Percentiles rank a stretch among this genome's conserved stretches.
Conservation (phyloP, 768 basidiomycete genomes). For the Russula compacta region DNA sequence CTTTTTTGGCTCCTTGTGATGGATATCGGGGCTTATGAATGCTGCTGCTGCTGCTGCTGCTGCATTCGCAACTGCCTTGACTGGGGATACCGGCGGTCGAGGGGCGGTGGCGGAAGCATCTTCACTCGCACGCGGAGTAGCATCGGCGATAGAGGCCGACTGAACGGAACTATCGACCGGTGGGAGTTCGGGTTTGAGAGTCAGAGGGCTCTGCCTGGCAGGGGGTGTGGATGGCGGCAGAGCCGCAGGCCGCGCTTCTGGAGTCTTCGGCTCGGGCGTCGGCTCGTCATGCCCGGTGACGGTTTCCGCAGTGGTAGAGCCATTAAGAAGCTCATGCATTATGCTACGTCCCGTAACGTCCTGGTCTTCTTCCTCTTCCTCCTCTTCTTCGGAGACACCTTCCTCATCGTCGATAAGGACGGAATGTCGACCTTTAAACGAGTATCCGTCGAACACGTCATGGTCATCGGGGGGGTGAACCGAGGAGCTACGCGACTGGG, state of each 20-base stretch:
- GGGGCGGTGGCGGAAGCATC: not conserved
- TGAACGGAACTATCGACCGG: conserved; percentile 5
- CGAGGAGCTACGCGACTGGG: conserved; percentile 71
- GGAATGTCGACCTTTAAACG: conserved; percentile 81
- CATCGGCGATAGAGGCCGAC: conserved; percentile 10
- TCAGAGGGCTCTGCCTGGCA: conserved; percentile 6
- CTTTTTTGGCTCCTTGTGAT: conserved; percentile 17
- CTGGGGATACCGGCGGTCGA: not conserved
- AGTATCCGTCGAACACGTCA: conserved; percentile 90
- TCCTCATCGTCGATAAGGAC: conserved; percentile 65
- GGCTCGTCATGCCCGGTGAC: conserved; percentile 30
- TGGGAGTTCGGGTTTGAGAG: conserved; percentile 1
- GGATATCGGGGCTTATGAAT: conserved; percentile 11
- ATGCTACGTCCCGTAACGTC: conserved; percentile 19
- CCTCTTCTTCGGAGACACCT: conserved; percentile 34
- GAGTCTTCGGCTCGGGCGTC: conserved; percentile 57
- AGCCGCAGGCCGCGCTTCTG: conserved; percentile 48
- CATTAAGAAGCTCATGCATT: conserved; percentile 16
- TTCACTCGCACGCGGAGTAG: conserved; percentile 16
- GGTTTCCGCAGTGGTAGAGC: conserved; percentile 6
- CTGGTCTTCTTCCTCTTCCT: conserved; percentile 32
- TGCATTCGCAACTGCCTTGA: conserved; percentile 8
- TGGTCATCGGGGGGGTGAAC: conserved; percentile 46
- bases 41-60: conserved; percentile 15
- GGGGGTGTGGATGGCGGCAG: conserved; percentile 24